phyloP scores from a whole-genome alignment of 2,329 filamentous ascomycete genomes.

The Fusarium cyanostomum region DNA sequence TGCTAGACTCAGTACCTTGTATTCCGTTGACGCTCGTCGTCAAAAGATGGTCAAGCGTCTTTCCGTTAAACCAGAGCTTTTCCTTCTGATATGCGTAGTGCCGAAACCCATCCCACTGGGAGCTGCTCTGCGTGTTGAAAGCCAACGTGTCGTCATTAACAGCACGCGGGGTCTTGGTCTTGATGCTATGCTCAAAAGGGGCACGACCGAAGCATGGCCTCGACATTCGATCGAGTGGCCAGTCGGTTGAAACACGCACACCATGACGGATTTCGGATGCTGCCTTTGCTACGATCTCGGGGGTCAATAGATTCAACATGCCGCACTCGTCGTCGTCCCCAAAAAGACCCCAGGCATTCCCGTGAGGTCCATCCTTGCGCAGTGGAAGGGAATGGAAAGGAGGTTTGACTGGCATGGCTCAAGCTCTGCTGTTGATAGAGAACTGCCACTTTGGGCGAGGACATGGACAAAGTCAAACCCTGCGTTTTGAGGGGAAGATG shows the following conservation, averaged over 20 bases:
- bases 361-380: conserved; percentile 57
- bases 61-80: conserved; percentile 47
- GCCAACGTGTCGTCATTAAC: conserved; percentile 48
- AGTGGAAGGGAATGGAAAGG: conserved; percentile 60
- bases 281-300: conserved; percentile 37
- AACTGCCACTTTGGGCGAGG: background rate
- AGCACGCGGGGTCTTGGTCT: conserved; percentile 40
- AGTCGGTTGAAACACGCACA: conserved; percentile 47
- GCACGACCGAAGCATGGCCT: conserved; percentile 48
- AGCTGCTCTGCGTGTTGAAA: conserved; percentile 52
- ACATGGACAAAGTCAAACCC: background rate
- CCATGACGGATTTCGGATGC: conserved; percentile 46
- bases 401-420: conserved; percentile 23
- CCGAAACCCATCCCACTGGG: conserved; percentile 53
- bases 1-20: conserved; percentile 32
- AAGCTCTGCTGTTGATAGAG: background rate
- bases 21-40: conserved; percentile 44
- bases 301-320: conserved; percentile 63
- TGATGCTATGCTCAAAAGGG: conserved; percentile 42
- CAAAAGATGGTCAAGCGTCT: conserved; percentile 56
- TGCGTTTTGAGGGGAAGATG: conserved; percentile 19
- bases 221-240: conserved; percentile 47
- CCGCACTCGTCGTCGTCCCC: conserved; percentile 61
- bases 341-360: conserved; percentile 67
- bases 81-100: conserved; percentile 53